Evolutionary conservation across 108 stramenopile species (phyloP), one percentile per base, ranked within the genome.

Genomic region (Thalassiosira profunda): DNA sequence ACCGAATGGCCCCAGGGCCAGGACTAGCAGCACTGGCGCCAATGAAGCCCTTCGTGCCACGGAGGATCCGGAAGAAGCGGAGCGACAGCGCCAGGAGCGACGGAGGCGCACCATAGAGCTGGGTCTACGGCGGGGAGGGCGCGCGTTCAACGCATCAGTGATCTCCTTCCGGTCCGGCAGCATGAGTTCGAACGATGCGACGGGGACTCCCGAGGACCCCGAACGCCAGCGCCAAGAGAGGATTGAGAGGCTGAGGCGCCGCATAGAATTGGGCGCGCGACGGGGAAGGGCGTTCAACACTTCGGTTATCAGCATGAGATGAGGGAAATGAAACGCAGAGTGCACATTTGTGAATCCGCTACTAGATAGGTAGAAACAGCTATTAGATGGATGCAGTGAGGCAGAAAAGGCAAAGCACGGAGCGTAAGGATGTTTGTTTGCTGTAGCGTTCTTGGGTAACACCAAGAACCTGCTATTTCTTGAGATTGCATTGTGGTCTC

Each of bases 141-240:
- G 61, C 18, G 61, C 61, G n/a, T 62, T 62, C 47, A 33, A 62
- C 47, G 41, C 43, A 21, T 62, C 61, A 2, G 61, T 62, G 4
- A 62, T 62, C 8, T 25, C 15, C 2, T 20, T 62, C 18, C 31
- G 65, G 10, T 58, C n/a, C 41, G 43, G 9, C 21, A 59, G 28
- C 28, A 58, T 41, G 40, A 58, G 18, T 36, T 20, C 24, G 5
- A 45, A 23, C 21, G 24, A 23, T 5, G 14, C 47, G n/a, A n/a
- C n/a, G n/a, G 10, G 5, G 20, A 24, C 29, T 60, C 59, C 21
- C 25, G 38, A 24, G n/a, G 59, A 60, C 17, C 10, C 35, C 24
- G 42, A 41, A 23, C 60, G 60, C n/a, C 60, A 43, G 17, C 38
- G 23, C 10, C 21, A 60, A 42, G 18, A 8, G 8, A n/a, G n/a